Conservation (phyloP, 2,329 filamentous ascomycete genomes). For the Alternaria solani region DNA sequence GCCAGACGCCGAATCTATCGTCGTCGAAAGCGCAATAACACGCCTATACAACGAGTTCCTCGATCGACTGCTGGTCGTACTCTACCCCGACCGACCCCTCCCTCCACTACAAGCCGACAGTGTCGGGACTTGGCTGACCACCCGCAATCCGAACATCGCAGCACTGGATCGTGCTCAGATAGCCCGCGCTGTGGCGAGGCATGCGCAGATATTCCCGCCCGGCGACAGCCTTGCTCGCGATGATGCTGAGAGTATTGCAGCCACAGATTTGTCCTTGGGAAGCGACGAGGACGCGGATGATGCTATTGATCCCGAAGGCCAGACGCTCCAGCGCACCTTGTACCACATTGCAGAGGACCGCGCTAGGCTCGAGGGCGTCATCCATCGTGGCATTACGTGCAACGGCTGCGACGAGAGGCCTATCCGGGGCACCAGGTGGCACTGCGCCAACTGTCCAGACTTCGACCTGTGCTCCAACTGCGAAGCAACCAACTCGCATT, state of each 20-base stretch:
- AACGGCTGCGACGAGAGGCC: conserved; percentile 88
- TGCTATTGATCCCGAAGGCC: conserved; percentile 62
- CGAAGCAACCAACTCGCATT: conserved; percentile 77
- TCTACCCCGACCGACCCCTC: conserved; percentile 31
- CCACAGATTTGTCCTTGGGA: conserved; percentile 42
- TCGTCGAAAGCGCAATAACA: conserved; percentile 30
- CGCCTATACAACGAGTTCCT: conserved; percentile 43
- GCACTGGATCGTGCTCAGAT: conserved; percentile 14
- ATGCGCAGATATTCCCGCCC: conserved; percentile 24
- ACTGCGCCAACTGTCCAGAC: conserved; percentile 94
- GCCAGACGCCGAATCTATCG: conserved; percentile 29
- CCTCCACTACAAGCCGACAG: conserved; percentile 29
- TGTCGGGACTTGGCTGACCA: conserved; percentile 28
- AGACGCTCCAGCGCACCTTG: conserved; percentile 83
- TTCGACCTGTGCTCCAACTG: conserved; percentile 96
- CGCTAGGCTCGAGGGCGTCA: conserved; percentile 76
- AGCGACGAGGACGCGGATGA: conserved; percentile 50
- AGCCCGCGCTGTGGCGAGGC: conserved; percentile 32
- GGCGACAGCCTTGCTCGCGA: conserved; percentile 19
- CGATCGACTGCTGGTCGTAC: conserved; percentile 35
- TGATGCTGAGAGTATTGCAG: conserved; percentile 41
- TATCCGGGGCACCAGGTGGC: conserved; percentile 90
- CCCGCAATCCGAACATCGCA: conserved; percentile 23
- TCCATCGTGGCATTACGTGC: conserved; percentile 91
- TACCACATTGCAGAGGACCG: conserved; percentile 96